These are phyloP conservation scores for Fusarium clavum DNA, from an alignment of 2,329 filamentous ascomycete species.

Conservation along the genomic window DNA sequence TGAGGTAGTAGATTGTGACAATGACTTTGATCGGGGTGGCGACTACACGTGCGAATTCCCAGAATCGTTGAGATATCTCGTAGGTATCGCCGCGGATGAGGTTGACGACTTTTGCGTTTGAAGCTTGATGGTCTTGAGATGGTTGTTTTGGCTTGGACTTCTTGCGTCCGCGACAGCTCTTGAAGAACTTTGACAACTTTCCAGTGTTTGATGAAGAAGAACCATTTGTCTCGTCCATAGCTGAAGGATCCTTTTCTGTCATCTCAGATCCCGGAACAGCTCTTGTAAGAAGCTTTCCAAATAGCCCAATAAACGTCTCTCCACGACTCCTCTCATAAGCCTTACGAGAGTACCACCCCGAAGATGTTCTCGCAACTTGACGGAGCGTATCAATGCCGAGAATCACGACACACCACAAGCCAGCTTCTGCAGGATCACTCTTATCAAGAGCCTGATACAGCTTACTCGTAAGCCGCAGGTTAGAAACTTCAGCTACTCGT, in stretches of 20 bases:
- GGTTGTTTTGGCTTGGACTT: conserved; percentile 12
- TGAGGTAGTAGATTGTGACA: conserved; percentile 70
- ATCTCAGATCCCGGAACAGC: conserved; percentile 54
- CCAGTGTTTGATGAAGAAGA: not conserved
- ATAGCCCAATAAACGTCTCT: conserved; percentile 63
- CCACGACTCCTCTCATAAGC: conserved; percentile 86
- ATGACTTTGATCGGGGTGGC: conserved; percentile 82
- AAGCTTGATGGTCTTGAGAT: conserved; percentile 67
- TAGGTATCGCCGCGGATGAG: conserved; percentile 86
- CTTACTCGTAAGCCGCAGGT: conserved; percentile 53
- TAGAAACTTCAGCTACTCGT: conserved; percentile 53
- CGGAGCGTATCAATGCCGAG: conserved; percentile 49
- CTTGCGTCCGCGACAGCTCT: conserved; percentile 30
- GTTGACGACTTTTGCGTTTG: conserved; percentile 91
- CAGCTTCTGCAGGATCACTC: conserved; percentile 46
- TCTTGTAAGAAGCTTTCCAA: conserved; percentile 54
- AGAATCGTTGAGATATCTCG: conserved; percentile 85
- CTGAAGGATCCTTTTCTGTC: conserved; percentile 51
- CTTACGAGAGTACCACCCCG: conserved; percentile 84
- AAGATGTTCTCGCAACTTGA: conserved; percentile 52
- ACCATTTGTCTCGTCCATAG: not conserved
- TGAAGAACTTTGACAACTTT: conserved; percentile 31
- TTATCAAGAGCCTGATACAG: conserved; percentile 52
- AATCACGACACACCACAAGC: conserved; percentile 54
- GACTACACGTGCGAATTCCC: conserved; percentile 84